Conservation (phyloP, 2,329 filamentous ascomycete genomes). For the Ramichloridium luteum region DNA sequence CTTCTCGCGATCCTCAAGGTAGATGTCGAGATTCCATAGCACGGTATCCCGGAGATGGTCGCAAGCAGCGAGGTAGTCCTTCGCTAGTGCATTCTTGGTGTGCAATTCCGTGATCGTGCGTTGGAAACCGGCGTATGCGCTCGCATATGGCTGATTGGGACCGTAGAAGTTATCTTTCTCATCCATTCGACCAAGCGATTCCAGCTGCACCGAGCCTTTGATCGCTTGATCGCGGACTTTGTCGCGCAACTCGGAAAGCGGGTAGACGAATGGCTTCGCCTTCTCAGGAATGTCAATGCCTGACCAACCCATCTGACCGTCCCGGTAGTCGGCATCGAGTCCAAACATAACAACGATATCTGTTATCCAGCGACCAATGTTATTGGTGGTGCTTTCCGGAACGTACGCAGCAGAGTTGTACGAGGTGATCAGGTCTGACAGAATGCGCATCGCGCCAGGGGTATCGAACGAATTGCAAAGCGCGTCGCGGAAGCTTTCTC, state of each 20-base stretch:
- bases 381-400: conserved; percentile 36
- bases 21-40: conserved; percentile 71
- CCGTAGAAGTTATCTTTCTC: conserved; percentile 16
- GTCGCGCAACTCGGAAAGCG: conserved; percentile 46
- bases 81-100: conserved; percentile 40
- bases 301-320: conserved; percentile 47
- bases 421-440: conserved; percentile 64
- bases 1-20: conserved; percentile 66
- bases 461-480: conserved; percentile 84
- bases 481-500: conserved; percentile 48
- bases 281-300: conserved; percentile 50
- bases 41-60: conserved; percentile 71
- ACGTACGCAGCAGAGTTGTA: conserved; percentile 50
- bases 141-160: conserved; percentile 32
- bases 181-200: conserved; percentile 18
- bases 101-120: conserved; percentile 49
- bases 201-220: conserved; percentile 30
- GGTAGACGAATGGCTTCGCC: conserved; percentile 49
- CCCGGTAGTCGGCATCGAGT: conserved; percentile 47
- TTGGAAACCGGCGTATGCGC: conserved; percentile 41
- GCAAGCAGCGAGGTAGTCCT: conserved; percentile 62
- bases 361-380: conserved; percentile 66
- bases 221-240: conserved; percentile 45
- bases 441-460: conserved; percentile 61
- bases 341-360: conserved; percentile 76